A percentile compares a stretch with the other conserved stretches of the same genome.
Evolutionary conservation across 2,329 filamentous ascomycete species (phyloP).

Genomic region (Hypoxylon sp.): DNA sequence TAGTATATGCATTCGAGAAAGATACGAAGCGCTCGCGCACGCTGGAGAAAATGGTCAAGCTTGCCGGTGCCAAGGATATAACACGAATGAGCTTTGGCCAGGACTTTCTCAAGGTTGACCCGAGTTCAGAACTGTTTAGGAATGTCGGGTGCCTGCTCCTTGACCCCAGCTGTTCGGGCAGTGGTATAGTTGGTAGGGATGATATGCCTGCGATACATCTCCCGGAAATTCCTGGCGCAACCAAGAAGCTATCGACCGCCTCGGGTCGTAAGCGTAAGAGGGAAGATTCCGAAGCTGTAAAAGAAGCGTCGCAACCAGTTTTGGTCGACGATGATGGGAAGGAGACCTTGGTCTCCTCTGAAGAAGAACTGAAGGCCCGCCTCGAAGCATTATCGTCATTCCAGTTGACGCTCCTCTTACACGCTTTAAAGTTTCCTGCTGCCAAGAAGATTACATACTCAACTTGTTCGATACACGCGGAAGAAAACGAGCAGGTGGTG

Average conservation of each 20-base stretch:
- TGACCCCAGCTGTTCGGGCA: conserved; percentile 96
- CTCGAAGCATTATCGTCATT: conserved; percentile 83
- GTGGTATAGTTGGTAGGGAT: conserved; percentile 92
- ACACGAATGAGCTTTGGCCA: conserved; percentile 80
- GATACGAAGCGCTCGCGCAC: conserved; percentile 79
- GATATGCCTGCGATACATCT: conserved; percentile 80
- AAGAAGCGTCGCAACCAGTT: conserved; percentile 51
- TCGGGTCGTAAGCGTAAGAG: conserved; percentile 63
- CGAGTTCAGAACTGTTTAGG: conserved; percentile 71
- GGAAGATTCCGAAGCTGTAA: conserved; percentile 54
- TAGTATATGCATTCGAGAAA: conserved; percentile 85
- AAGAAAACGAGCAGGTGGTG: conserved; percentile 93
- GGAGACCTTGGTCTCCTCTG: conserved; percentile 66
- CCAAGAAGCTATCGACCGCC: conserved; percentile 58
- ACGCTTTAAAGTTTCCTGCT: conserved; percentile 85
- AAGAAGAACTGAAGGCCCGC: conserved; percentile 73
- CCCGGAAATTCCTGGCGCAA: conserved; percentile 56
- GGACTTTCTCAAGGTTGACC: conserved; percentile 86
- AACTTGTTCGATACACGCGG: conserved; percentile 88
- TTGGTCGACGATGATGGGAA: conserved; percentile 71
- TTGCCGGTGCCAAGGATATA: conserved; percentile 77
- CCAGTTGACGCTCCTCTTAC: conserved; percentile 84
- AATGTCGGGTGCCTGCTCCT: conserved; percentile 87
- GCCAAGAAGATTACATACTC: conserved; percentile 88
- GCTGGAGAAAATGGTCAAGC: conserved; percentile 85